Percentiles rank a stretch among this genome's conserved stretches.
Evolutionary conservation across 495 filamentous ascomycete species (phyloP).

Genomic region (Aspergillus panamensis): DNA sequence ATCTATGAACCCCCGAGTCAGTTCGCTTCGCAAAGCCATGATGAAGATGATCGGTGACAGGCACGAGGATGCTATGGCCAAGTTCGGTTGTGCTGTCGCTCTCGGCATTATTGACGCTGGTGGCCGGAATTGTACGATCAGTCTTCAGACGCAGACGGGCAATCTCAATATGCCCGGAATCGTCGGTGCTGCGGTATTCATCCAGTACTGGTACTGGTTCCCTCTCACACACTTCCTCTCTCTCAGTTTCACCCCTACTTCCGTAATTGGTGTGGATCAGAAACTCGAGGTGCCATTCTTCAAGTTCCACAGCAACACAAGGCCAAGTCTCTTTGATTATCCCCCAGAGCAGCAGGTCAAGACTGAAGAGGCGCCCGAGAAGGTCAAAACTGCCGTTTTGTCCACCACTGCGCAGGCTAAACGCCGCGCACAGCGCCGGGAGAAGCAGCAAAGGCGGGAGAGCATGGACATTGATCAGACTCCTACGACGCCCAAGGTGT

Average conservation of each 20-base stretch:
- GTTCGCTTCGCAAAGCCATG: constrained; percentile 74
- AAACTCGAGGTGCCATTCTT: constrained; percentile 92
- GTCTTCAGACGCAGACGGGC: constrained; percentile 93
- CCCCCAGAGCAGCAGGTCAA: constrained; percentile 95
- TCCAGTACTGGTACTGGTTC: constrained; percentile 99
- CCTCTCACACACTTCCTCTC: constrained; percentile 97
- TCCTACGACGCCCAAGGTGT: constrained; percentile 71
- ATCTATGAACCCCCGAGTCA: constrained; percentile 88
- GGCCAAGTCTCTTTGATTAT: constrained; percentile 95
- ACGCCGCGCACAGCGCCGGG: constrained; percentile 75
- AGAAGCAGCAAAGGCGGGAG: constrained; percentile 67
- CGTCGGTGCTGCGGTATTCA: constrained; percentile 96
- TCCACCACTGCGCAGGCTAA: constrained; percentile 97
- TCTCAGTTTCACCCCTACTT: constrained; percentile 87
- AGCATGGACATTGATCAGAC: constrained; percentile 86
- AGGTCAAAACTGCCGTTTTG: constrained; percentile 92
- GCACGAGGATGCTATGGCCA: constrained; percentile 99
- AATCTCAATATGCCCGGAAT: constrained; percentile 98
- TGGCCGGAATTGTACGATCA: constrained; percentile 97
- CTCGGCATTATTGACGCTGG: constrained; percentile 98
- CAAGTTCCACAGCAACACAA: constrained; percentile 92
- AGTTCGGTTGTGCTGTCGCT: constrained; percentile 91
- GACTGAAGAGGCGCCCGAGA: constrained; percentile 84
- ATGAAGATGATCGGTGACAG: constrained; percentile 90
- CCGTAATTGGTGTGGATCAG: constrained; percentile 90